These are phyloP conservation scores for Pelargonium citronellum DNA, from an alignment of 441 rosid genomes.

Conservation along the genomic window DNA sequence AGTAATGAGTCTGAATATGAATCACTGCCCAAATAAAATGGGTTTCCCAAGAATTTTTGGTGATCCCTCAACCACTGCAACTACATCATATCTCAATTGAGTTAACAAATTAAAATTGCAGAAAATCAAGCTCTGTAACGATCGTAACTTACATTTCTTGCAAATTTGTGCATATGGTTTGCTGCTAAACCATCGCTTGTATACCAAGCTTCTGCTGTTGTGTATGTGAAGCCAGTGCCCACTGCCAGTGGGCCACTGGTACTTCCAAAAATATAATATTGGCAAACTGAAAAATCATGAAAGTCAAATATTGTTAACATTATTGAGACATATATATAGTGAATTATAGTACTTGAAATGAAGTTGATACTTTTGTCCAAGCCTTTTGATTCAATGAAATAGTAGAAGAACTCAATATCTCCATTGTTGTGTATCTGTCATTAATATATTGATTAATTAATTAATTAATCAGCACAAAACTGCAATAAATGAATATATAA, in stretches of 20 bases:
- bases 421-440: constrained; percentile 5
- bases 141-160: not conserved
- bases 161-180: not conserved
- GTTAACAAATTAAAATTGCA: not conserved
- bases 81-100: too few species aligned
- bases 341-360: too few species aligned
- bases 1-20: not conserved
- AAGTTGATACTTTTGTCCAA: not conserved
- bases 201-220: not conserved
- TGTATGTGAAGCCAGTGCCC: not conserved
- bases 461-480: not conserved
- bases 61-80: constrained; percentile 8
- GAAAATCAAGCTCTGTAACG: not conserved
- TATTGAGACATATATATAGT: not conserved
- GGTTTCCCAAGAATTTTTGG: not conserved
- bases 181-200: not conserved
- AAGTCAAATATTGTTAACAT: not conserved
- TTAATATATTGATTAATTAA: not conserved
- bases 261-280: not conserved
- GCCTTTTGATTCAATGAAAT: not conserved
- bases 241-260: too few species aligned
- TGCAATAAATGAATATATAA: not conserved
- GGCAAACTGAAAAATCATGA: not conserved
- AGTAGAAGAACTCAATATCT: not conserved
- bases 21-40: constrained; percentile 2